Conservation (phyloP, 2,329 filamentous ascomycete species). For the Fusarium siculi region DNA sequence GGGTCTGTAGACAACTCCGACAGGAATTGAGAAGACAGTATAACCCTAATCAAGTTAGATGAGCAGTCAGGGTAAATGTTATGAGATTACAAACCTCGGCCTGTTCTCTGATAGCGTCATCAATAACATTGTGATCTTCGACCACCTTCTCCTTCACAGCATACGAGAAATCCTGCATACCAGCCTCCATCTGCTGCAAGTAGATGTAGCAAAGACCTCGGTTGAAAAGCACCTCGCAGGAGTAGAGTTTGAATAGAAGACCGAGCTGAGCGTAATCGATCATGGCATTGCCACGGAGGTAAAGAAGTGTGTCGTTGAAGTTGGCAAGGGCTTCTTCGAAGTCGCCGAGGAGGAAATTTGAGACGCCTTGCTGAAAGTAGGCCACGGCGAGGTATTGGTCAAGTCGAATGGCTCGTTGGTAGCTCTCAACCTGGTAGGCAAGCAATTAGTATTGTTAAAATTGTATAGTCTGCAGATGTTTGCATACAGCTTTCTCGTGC, state of each 20-base stretch:
- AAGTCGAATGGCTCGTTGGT: slow-evolving; percentile 88
- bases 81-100: slow-evolving; percentile 74
- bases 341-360: slow-evolving; percentile 95
- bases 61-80: neutral
- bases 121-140: slow-evolving; percentile 96
- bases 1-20: slow-evolving; percentile 92
- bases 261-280: slow-evolving; percentile 98
- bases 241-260: slow-evolving; percentile 94
- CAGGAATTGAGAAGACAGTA: slow-evolving; percentile 97
- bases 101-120: slow-evolving; percentile 93
- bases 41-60: slow-evolving; percentile 74
- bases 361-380: slow-evolving; percentile 98
- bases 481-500: slow-evolving; percentile 90
- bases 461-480: neutral
- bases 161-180: slow-evolving; percentile 89
- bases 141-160: slow-evolving; percentile 97
- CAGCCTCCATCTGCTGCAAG: slow-evolving; percentile 87
- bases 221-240: slow-evolving; percentile 98
- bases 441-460: slow-evolving; percentile 28
- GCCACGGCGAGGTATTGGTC: slow-evolving; percentile 97
- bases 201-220: slow-evolving; percentile 98
- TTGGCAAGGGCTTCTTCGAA: slow-evolving; percentile 97
- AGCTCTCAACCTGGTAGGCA: slow-evolving; percentile 85
- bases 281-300: slow-evolving; percentile 93
- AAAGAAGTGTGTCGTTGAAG: slow-evolving; percentile 97